Conservation (phyloP, 2,329 filamentous ascomycete genomes). For the Cytospora piceicola region DNA sequence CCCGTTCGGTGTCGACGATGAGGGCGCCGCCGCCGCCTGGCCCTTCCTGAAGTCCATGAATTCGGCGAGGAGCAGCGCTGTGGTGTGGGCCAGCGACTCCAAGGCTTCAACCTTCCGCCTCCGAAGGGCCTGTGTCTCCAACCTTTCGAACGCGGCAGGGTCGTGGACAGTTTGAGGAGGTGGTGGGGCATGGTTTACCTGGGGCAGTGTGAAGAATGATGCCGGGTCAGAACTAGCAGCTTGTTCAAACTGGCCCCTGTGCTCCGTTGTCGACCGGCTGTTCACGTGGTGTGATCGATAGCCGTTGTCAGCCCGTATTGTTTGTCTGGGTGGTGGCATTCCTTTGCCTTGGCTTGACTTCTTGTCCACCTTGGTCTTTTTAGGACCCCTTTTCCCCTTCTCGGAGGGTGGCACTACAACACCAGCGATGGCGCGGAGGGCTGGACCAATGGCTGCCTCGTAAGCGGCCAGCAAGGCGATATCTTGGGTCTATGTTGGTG, state of each 20-base stretch:
- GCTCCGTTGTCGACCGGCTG: background rate
- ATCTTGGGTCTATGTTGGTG: slow-evolving; percentile 6
- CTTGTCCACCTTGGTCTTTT: slow-evolving; percentile 1
- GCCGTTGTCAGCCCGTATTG: background rate
- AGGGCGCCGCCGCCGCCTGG: background rate
- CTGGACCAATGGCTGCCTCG: slow-evolving; percentile 26
- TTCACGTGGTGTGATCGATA: background rate
- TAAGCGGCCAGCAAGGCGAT: slow-evolving; percentile 20
- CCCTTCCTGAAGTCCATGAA: slow-evolving; percentile 18
- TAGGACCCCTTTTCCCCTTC: slow-evolving; percentile 3
- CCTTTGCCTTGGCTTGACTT: background rate
- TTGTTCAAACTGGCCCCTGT: background rate
- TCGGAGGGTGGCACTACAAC: background rate
- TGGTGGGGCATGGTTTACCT: background rate
- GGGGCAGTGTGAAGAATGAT: background rate
- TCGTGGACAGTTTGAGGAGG: background rate
- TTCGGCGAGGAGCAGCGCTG: slow-evolving; percentile 26
- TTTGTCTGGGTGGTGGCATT: background rate
- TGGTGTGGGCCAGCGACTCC: slow-evolving; percentile 26
- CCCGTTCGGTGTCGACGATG: background rate
- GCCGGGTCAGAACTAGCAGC: background rate
- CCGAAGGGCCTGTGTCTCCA: slow-evolving; percentile 25
- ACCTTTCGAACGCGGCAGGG: slow-evolving; percentile 9
- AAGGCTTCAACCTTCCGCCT: slow-evolving; percentile 28
- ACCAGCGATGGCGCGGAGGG: slow-evolving; percentile 17